Evolutionary conservation across 257 asterid genomes (phyloP), one percentile per base, ranked within the genome.

Genomic region (Anisodus tanguticus): DNA sequence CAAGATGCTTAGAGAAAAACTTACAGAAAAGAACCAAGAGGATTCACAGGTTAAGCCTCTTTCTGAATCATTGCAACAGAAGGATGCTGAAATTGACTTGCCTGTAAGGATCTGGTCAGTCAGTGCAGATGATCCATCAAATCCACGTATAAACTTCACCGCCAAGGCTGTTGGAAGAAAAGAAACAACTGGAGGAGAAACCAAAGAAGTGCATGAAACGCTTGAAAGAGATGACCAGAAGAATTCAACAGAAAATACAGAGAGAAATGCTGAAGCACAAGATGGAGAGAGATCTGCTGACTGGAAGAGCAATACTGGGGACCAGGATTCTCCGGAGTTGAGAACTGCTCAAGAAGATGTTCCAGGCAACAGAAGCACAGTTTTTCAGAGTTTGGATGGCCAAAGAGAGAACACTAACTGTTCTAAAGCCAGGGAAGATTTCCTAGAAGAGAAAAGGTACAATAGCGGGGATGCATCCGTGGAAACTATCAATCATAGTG

Each of bases 31-130:
- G 31, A 83, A 86, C 41, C 64, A 55, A 31, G 85, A 87, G 6
- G 82, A 58, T 43, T 88, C 86, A 84, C 90, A 77, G 80, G 82
- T 85, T 47, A 81, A 67, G 86, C 85, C 88, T 66, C 81, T 87
- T 26, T 83, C 90, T n/a, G 87, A 90, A 57, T 82, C 55, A 15
- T 7, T 84, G 11, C 88, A 37, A 4, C 88, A 43, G 17, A 90
- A 80, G 60, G 91, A 91, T 83, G 85, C 89, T 53, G 89, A 90
- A 81, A 88, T 83, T 82, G 90, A 90, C 81, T 59, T 72, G 22
- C 84, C 86, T 2, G 90, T 86, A 9, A 85, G 85, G 59, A 88
- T 83, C 12, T 79, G 87, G 85, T 78, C 91, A 47, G 85, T 82
- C 15, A 88, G 90, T 31, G 31, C 67, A 74, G 90, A 89, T 9